Base-by-base conservation (phyloP, 805 yeast genomes). In the Starmera pachycereana region DNA sequence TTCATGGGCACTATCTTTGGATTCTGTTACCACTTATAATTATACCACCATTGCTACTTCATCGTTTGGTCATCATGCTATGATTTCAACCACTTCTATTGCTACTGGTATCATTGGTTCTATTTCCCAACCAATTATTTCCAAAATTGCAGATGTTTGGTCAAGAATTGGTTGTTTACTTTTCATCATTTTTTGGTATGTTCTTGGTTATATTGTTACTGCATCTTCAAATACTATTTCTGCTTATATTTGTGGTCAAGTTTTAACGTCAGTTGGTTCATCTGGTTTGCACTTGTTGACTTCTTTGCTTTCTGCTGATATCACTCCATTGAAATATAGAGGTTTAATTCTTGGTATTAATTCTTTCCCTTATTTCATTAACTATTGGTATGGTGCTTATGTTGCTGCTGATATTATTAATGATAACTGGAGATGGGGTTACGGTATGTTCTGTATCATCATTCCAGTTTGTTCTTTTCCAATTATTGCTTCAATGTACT, bases 381-480 rank as follows among this genome's bases (percentile, higher is more conserved):
- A 60, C 39, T 57, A 64, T 18, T 69, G 71, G 70, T 52, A 65
- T 42, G 50, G 68, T n/a, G 73, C 72, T 39, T 55, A 51, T 6
- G 63, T 65, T 43, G 65, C 53, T 9, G 46, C 50, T 5, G 54
- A 58, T 29, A 52, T 69, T 18, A 49, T 58, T 12, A 34, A 36
- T 13, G 47, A 44, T 22, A 61, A 64, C 34, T 74, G 79, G 79
- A 62, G 75, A 53, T 67, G 72, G 71, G 78, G 75, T 25, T 70
- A 65, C 47, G 74, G 74, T 38, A 61, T 69, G 55, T 72, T 72
- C 58, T 63, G 69, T 18, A 61, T 71, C 33, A 61, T 71, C 25
- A 56, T 63, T 44, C 75, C 75, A 4, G 61, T 60, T 22, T 64
- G 61, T 14, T 38, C 58, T n/a, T 33, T 46, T 13, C 70, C 70